phyloP scores from a whole-genome alignment of 2,329 filamentous ascomycete species.

The Aspergillus eucalypticola region DNA sequence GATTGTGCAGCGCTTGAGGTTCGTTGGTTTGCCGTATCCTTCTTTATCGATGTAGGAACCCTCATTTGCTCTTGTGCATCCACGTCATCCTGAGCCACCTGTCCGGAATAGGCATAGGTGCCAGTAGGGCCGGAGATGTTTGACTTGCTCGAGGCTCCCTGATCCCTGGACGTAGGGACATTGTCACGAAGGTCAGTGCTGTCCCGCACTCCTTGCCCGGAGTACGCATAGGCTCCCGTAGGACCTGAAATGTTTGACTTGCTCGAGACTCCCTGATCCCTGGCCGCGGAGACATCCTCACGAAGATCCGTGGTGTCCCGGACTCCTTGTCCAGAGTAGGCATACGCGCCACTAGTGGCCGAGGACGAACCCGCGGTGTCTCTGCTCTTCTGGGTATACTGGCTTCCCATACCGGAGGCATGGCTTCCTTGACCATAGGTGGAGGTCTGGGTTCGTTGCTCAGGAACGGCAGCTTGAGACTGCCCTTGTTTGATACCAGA shows the following conservation, averaged over 20 bases:
- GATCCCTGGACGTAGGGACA: not conserved
- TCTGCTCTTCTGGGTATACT: not conserved
- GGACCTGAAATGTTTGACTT: too few relatives aligned
- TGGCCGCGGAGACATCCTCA: not conserved
- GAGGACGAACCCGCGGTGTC: not conserved
- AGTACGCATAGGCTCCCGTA: too few relatives aligned
- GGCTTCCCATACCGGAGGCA: not conserved
- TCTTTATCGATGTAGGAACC: too few relatives aligned
- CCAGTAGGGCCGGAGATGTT: too few relatives aligned
- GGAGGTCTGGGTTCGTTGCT: constrained; percentile 5
- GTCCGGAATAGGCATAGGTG: too few relatives aligned
- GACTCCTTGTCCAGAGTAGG: not conserved
- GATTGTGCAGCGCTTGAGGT: not conserved
- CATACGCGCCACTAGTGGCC: not conserved
- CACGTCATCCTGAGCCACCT: too few relatives aligned
- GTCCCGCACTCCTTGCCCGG: too few relatives aligned
- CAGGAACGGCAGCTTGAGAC: not conserved
- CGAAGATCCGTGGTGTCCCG: not conserved
- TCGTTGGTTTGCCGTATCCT: not conserved
- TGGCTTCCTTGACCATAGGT: not conserved
- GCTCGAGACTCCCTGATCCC: not conserved
- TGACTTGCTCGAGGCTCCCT: not conserved
- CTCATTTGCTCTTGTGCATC: too few relatives aligned
- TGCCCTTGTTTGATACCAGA: not conserved
- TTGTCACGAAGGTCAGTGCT: not conserved